Evolutionary conservation across 768 basidiomycete species (phyloP).

Genomic region (Macrolepiota fuliginosa): DNA sequence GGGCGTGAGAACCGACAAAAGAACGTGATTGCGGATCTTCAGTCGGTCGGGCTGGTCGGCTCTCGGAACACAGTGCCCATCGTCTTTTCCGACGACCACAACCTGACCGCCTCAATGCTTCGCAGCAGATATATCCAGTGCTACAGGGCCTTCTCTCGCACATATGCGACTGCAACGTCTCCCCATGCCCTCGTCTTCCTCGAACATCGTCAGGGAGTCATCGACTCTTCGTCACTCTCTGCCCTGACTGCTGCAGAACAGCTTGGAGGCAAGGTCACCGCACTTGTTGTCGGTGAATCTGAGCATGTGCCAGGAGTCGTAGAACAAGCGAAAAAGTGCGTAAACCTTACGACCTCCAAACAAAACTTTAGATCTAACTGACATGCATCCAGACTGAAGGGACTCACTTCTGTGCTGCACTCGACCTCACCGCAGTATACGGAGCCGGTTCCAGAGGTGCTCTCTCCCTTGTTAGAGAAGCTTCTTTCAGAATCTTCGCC

Average conservation of each 20-base stretch:
- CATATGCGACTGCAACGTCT: conserved; percentile 58
- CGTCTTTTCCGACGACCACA: conserved; percentile 5
- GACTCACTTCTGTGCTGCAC: conserved; percentile 65
- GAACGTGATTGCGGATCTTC: conserved; percentile 3
- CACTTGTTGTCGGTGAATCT: conserved; percentile 67
- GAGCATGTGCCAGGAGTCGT: conserved; percentile 65
- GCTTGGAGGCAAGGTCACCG: conserved; percentile 84
- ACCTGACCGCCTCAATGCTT: conserved; percentile 20
- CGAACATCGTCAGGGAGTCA: conserved; percentile 78
- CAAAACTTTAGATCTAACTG: conserved; percentile 12
- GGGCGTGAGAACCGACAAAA: background rate
- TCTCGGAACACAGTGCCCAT: background rate
- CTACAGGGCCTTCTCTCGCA: conserved; percentile 30
- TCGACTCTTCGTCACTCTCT: conserved; percentile 84
- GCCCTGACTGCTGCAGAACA: conserved; percentile 88
- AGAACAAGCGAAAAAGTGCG: conserved; percentile 78
- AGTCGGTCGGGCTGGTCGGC: background rate
- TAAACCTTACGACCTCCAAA: conserved; percentile 14
- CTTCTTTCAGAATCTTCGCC: conserved; percentile 58
- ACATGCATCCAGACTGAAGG: conserved; percentile 51
- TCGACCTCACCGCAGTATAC: conserved; percentile 70
- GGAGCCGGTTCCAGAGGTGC: conserved; percentile 67
- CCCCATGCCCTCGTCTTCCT: conserved; percentile 86
- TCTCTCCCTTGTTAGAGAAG: conserved; percentile 81
- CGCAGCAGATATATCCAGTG: conserved; percentile 24